Percentiles rank a stretch among this genome's conserved stretches.
Conservation (phyloP, 768 basidiomycete genomes). For the Rossbeevera mucosa region DNA sequence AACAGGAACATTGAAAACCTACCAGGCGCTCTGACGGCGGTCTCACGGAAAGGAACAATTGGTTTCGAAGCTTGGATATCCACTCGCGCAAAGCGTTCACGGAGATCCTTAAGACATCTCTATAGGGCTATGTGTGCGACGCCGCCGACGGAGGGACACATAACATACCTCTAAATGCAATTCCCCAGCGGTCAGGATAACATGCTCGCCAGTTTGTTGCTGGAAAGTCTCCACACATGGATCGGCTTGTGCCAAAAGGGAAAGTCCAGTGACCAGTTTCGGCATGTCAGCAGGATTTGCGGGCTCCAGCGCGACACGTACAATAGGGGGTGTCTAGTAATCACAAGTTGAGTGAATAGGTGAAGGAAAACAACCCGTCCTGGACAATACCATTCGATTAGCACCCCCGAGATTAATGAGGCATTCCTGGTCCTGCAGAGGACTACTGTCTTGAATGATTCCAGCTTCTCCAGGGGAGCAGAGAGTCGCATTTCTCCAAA, state of each 20-base stretch:
- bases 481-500: slow-evolving; percentile 87
- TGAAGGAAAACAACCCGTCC: neutral
- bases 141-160: neutral
- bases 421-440: slow-evolving; percentile 40
- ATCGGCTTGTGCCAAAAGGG: slow-evolving; percentile 88
- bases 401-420: slow-evolving; percentile 81
- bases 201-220: slow-evolving; percentile 95
- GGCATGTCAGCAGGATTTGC: slow-evolving; percentile 78
- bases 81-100: slow-evolving; percentile 89
- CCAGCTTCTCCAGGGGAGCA: slow-evolving; percentile 59
- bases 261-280: slow-evolving; percentile 81
- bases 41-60: slow-evolving; percentile 97
- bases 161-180: slow-evolving; percentile 82
- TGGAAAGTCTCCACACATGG: slow-evolving; percentile 97
- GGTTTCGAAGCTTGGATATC: slow-evolving; percentile 93
- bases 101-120: slow-evolving; percentile 95
- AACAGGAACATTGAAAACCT: slow-evolving; percentile 4
- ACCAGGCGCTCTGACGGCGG: slow-evolving; percentile 79
- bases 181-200: slow-evolving; percentile 94
- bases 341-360: neutral
- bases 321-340: slow-evolving; percentile 77
- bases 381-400: slow-evolving; percentile 48
- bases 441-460: slow-evolving; percentile 31
- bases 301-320: slow-evolving; percentile 92
- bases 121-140: slow-evolving; percentile 28